phyloP scores from a whole-genome alignment of 2,329 filamentous ascomycete genomes.

The Arthroderma sp. region DNA sequence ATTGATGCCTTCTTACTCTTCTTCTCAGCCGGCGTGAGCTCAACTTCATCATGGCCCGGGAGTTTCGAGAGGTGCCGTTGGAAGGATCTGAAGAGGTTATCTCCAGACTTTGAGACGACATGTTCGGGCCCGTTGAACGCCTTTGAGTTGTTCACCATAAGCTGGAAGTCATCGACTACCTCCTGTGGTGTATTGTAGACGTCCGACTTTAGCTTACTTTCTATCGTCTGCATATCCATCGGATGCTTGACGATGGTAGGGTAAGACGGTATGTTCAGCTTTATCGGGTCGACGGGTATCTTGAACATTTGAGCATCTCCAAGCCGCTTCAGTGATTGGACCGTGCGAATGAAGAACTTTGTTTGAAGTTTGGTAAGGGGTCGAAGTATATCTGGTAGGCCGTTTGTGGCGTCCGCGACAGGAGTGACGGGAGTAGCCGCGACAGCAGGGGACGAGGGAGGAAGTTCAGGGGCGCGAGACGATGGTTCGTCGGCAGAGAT shows the following conservation, averaged over 20 bases:
- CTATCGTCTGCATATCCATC: constrained; percentile 75
- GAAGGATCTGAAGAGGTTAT: constrained; percentile 49
- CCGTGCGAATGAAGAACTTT: constrained; percentile 31
- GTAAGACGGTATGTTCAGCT: constrained; percentile 63
- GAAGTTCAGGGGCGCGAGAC: constrained; percentile 36
- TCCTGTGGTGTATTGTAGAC: constrained; percentile 58
- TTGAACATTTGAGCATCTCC: constrained; percentile 66
- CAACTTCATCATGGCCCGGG: constrained; percentile 44
- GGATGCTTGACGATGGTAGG: constrained; percentile 62
- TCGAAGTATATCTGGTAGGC: constrained; percentile 12
- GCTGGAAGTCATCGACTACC: constrained; percentile 60
- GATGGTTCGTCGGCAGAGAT: constrained; percentile 33
- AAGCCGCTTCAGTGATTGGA: constrained; percentile 60
- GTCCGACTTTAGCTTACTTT: constrained; percentile 61
- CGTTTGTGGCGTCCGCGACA: constrained; percentile 21
- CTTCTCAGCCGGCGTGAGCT: constrained; percentile 53
- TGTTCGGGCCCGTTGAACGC: constrained; percentile 75
- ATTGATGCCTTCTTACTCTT: constrained; percentile 36
- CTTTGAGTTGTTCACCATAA: constrained; percentile 68
- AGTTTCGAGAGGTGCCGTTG: constrained; percentile 49
- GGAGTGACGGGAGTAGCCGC: constrained; percentile 26
- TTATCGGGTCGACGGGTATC: constrained; percentile 63
- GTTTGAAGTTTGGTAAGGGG: constrained; percentile 33
- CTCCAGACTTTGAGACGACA: constrained; percentile 56
- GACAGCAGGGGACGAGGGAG: constrained; percentile 29